Base-by-base conservation (phyloP, 1,284 basidiomycete species). In the Gomphus bonarii region DNA sequence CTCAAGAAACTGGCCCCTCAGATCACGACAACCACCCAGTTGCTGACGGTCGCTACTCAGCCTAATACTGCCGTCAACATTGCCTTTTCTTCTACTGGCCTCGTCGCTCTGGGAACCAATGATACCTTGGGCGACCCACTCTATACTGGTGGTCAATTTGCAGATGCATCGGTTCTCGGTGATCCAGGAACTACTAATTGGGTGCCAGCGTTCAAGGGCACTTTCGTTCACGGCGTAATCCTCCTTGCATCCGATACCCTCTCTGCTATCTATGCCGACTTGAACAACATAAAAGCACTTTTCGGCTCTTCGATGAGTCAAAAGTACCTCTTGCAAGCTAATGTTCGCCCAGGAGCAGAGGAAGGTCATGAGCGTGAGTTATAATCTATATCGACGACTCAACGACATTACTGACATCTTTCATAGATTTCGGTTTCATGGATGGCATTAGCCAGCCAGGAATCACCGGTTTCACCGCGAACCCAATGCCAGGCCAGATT, bases 371-470 rank as follows among this genome's bases (percentile, higher is more conserved):
- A 57, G 38, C 56, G 56, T 57, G 44, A 51, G 56, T 44, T 16
- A 8, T 36, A 57, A 58, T 61, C 30, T 60, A n/a, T 42, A 65
- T 14, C n/a, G 9, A 9, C 8, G 5, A 12, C 25, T n/a, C n/a
- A 5, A 11, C 22, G 18, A 14, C 11, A 53, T 40, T 53, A 12
- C 50, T 22, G 20, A 52, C 35, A 18, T 42, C 2, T 38, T 38
- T 20, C 12, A 40, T 12, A 52, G 50, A 52, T 30, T 52, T 52
- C 35, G 75, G 75, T 2, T 76, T 68, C 64, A 61, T 70, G 42
- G 75, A 76, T 58, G 75, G 75, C 2, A 69, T 77, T 36, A 75
- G 73, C n/a, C 72, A 75, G 57, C 75, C 75, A 1, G 63, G 68
- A 2, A 66, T 77, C 38, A 67, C 65, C n/a, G 73, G 73, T 1